These are phyloP conservation scores for Prunus persica DNA, from an alignment of 306 rosid genomes.

Conservation along the genomic window DNA sequence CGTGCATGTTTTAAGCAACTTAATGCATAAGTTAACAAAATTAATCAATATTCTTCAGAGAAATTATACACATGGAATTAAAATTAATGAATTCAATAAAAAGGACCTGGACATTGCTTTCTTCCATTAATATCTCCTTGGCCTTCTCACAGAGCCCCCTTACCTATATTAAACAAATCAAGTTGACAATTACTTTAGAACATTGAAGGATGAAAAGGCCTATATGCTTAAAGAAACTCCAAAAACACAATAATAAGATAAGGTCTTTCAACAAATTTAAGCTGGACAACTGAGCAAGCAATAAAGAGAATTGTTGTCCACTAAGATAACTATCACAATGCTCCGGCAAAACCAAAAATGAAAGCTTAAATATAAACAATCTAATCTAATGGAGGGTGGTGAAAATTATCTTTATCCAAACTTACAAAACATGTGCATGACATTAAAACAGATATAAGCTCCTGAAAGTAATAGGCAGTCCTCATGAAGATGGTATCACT, in stretches of 20 bases:
- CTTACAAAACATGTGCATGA: background rate
- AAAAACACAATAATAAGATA: background rate
- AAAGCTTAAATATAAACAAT: background rate
- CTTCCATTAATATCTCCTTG: constrained; percentile 92
- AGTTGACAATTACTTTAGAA: constrained; percentile 9
- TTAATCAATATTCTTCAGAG: background rate
- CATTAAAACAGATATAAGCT: background rate
- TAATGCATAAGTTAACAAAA: background rate
- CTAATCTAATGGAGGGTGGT: background rate
- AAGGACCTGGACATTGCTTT: constrained; percentile 93
- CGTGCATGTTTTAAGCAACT: no score
- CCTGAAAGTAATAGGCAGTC: background rate
- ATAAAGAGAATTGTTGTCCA: background rate
- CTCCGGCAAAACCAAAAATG: background rate
- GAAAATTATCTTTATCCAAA: background rate
- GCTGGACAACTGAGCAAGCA: background rate
- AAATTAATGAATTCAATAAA: background rate
- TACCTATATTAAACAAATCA: constrained; percentile 43
- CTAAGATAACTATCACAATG: background rate
- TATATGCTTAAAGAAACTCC: background rate
- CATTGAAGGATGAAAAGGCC: background rate
- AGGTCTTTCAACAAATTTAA: background rate
- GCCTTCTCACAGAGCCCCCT: constrained; percentile 86
- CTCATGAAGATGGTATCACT: background rate
- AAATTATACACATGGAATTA: background rate